Conservation (phyloP, 441 rosid genomes). For the Erodium texanum region DNA sequence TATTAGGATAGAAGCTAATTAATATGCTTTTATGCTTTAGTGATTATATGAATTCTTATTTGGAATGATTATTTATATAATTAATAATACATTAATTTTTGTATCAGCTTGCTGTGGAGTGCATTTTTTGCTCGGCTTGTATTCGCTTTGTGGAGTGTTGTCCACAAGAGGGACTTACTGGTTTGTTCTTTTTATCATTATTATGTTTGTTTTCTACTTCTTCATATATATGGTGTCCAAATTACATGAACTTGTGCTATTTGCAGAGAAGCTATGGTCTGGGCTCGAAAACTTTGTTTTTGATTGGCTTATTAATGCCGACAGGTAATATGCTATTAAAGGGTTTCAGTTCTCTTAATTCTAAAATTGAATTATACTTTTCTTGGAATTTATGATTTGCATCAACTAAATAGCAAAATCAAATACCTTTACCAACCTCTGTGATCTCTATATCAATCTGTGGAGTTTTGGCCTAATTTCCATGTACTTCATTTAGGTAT, state of each 20-base stretch:
- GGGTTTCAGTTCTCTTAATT: conserved; percentile 19
- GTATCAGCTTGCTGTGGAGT: conserved; percentile 96
- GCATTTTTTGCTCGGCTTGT: conserved; percentile 99
- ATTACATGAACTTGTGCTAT: conserved; percentile 14
- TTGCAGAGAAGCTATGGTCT: conserved; percentile 96
- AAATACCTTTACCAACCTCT: background rate
- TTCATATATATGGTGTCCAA: too few relatives aligned
- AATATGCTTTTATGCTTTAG: background rate
- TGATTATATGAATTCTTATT: too few relatives aligned
- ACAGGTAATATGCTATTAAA: conserved; percentile 48
- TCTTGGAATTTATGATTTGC: conserved; percentile 15
- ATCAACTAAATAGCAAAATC: background rate
- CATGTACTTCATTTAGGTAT: too few relatives aligned
- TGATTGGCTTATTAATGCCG: conserved; percentile 97
- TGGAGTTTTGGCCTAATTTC: background rate
- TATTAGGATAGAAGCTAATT: too few relatives aligned
- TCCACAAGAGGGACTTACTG: conserved; percentile 98
- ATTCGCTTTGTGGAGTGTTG: conserved; percentile 99
- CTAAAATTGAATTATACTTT: conserved; percentile 5
- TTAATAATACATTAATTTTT: background rate
- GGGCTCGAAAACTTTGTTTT: conserved; percentile 99
- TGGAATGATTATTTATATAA: background rate
- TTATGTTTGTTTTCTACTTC: too few relatives aligned
- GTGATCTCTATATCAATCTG: background rate
- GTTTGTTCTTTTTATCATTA: conserved; percentile 35